Base-by-base conservation (phyloP, 805 yeast genomes). In the Yueomyces sp. region DNA sequence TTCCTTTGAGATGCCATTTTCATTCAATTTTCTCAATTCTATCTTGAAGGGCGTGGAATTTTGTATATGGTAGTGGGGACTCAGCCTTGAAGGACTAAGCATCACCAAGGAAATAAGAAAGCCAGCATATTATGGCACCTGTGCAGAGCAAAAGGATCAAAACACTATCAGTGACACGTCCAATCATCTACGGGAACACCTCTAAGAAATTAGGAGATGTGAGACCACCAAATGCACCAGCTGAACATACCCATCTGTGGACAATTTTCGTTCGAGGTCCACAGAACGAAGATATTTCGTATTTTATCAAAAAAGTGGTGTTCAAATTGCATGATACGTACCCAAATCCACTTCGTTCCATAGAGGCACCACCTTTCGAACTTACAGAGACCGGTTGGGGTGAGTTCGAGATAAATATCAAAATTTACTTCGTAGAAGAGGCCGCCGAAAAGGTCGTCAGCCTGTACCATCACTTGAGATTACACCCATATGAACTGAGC, bases 371-470 rank as follows among this genome's bases (percentile, higher is more conserved):
- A 2, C 98, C 98, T 0, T 92, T 82, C 55, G 94, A 87, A 60
- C 86, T 92, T 30, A 83, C 95, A 2, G 99, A 92, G 57, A 85
- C 97, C 0, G 99, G 99, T 0, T 92, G 99, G 99, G 99, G 99
- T 51, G 99, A 92, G 62, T 92, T 92, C 63, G 99, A 92, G 56
- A 82, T 92, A 48, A 76, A 84, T 36, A 79, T 92, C 44, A 85
- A 88, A 57, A 76, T 92, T 19, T 88, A 80, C 60, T 92, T 92
- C 61, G 80, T 79, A 36, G 73, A 80, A n/a, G 94, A 85, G 31
- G 81, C 94, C 12, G 81, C 79, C 52, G 98, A 92, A 57, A 92
- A 92, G 66, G 80, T 83, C 61, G 66, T 92, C 40, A 82, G 79
- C 38, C 68, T 92, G 41, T 85, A 86, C 57, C 98, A 92, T 58